These are phyloP conservation scores for Taphrina betulina DNA, from an alignment of 1,139 yeast genomes.

Conservation along the genomic window DNA sequence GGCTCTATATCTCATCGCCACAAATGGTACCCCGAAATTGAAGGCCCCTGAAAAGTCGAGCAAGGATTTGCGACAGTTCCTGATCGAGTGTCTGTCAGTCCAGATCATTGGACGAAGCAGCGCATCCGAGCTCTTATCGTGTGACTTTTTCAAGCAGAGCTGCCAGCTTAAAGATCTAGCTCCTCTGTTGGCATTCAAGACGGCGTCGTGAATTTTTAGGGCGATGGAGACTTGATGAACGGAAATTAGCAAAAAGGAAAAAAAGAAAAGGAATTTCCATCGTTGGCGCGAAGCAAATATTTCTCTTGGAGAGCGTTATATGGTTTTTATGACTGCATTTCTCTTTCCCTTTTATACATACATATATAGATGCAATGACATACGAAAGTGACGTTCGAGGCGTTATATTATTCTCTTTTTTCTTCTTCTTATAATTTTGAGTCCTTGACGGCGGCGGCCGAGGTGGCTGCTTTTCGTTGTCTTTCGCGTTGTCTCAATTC, in stretches of 20 bases:
- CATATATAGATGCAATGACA: too few species aligned
- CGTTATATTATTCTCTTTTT: too few species aligned
- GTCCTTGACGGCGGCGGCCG: too few species aligned
- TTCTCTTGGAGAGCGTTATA: too few species aligned
- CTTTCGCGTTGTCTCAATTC: background rate
- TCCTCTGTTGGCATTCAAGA: constrained; percentile 68
- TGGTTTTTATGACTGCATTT: too few species aligned
- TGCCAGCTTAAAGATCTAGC: constrained; percentile 69
- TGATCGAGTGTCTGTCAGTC: constrained; percentile 90
- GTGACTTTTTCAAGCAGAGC: constrained; percentile 72
- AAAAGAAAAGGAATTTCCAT: too few species aligned
- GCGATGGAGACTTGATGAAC: too few species aligned
- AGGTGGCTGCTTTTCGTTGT: background rate
- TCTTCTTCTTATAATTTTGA: too few species aligned
- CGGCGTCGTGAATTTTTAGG: constrained; percentile 27
- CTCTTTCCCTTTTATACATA: too few species aligned
- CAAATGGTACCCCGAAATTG: constrained; percentile 94
- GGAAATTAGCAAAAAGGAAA: too few species aligned
- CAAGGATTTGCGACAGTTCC: constrained; percentile 75
- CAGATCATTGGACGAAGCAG: constrained; percentile 90
- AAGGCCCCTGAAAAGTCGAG: constrained; percentile 81
- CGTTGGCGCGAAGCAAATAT: too few species aligned
- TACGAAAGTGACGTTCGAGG: too few species aligned
- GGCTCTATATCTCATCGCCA: constrained; percentile 86
- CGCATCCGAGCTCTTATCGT: constrained; percentile 80